Evolutionary conservation across 257 asterid species (phyloP).

Genomic region (Fraxinus cuspidata): DNA sequence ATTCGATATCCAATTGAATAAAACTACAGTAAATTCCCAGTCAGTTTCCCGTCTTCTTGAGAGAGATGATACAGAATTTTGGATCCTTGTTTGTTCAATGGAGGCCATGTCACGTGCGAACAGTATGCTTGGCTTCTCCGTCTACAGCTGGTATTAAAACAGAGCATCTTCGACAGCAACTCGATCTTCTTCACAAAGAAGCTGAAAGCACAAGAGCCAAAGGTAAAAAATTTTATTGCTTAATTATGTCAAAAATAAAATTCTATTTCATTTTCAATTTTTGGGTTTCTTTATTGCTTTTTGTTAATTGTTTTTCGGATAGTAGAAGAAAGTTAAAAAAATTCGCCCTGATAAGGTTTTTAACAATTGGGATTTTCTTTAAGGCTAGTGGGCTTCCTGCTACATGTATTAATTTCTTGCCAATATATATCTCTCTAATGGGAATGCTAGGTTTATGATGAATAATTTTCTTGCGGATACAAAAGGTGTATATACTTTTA

Average conservation of each 20-base stretch:
- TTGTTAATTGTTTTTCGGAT: background rate
- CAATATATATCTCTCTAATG: too few species aligned
- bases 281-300: background rate
- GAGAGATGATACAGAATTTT: conserved; percentile 33
- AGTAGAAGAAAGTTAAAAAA: background rate
- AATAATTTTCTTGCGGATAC: background rate
- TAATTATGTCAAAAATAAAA: background rate
- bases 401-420: background rate
- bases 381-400: background rate
- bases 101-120: conserved; percentile 28
- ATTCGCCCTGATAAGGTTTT: background rate
- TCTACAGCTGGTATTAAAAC: conserved; percentile 10
- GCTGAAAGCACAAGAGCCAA: conserved; percentile 40
- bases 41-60: background rate
- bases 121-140: conserved; percentile 30
- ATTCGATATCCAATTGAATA: background rate
- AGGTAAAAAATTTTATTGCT: conserved; percentile 14
- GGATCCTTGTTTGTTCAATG: conserved; percentile 25
- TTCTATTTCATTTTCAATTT: background rate
- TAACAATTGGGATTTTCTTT: background rate
- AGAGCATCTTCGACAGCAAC: conserved; percentile 34
- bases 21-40: background rate
- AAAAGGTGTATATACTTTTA: background rate
- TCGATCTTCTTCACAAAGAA: conserved; percentile 45
- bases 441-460: background rate